These are phyloP conservation scores for Salix caprea DNA, from an alignment of 345 rosid species.

Conservation along the genomic window DNA sequence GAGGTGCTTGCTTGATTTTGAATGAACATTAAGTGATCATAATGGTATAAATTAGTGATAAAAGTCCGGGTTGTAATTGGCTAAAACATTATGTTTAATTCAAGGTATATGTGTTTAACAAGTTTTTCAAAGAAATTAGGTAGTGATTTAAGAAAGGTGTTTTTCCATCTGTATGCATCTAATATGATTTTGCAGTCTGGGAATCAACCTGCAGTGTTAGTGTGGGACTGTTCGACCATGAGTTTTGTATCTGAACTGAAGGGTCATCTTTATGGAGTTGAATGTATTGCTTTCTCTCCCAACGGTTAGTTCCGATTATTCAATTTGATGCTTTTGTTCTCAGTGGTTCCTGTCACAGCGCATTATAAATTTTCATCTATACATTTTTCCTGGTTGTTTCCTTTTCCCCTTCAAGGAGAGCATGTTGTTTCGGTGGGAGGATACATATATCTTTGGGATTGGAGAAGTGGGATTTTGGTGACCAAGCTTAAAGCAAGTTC, in stretches of 20 bases:
- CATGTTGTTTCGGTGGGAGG: slow-evolving; percentile 76
- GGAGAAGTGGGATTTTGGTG: slow-evolving; percentile 51
- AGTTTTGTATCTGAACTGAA: slow-evolving; percentile 59
- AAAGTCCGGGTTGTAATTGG: too few relatives aligned
- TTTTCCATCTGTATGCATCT: slow-evolving; percentile 11
- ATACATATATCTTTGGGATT: slow-evolving; percentile 77
- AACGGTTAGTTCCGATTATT: slow-evolving; percentile 47
- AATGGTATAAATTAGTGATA: background rate
- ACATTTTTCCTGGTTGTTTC: background rate
- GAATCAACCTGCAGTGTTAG: slow-evolving; percentile 68
- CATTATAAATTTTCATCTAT: background rate
- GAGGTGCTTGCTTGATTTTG: background rate
- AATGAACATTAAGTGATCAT: background rate
- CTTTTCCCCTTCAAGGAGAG: slow-evolving; percentile 40
- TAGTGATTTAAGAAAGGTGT: background rate
- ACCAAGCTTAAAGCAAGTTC: slow-evolving; percentile 73
- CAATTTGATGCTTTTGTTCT: background rate
- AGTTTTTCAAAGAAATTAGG: too few relatives aligned
- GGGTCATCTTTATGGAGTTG: slow-evolving; percentile 70
- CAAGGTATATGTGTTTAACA: too few relatives aligned
- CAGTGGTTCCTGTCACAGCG: background rate
- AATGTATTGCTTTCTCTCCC: slow-evolving; percentile 75
- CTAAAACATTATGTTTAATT: too few relatives aligned
- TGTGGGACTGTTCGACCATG: slow-evolving; percentile 56
- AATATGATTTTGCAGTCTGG: slow-evolving; percentile 50